phyloP scores from a whole-genome alignment of 1,284 basidiomycete species.

The Ceratorhiza oryzae-sativae region DNA sequence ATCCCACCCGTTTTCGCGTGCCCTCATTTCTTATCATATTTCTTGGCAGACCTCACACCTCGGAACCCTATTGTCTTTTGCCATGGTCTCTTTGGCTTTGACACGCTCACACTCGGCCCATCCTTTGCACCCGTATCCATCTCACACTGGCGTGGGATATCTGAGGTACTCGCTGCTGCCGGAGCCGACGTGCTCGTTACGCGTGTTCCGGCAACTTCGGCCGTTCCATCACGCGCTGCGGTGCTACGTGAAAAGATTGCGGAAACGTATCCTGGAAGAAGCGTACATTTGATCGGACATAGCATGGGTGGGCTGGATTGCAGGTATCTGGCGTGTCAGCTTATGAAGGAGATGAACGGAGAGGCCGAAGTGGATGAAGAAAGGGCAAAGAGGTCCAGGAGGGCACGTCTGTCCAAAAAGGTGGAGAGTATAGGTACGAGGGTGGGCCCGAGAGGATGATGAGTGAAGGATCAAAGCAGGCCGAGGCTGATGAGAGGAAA shows the following conservation, averaged over 20 bases:
- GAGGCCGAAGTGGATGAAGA: constrained; percentile 42
- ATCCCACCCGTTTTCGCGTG: neutral
- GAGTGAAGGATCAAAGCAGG: constrained; percentile 51
- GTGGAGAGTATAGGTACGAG: constrained; percentile 23
- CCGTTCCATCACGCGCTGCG: constrained; percentile 83
- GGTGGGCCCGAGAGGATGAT: constrained; percentile 4
- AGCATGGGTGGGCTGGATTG: constrained; percentile 96
- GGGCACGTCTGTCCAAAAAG: constrained; percentile 3
- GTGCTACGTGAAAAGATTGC: constrained; percentile 85
- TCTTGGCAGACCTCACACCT: constrained; percentile 71
- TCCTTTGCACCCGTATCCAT: constrained; percentile 83
- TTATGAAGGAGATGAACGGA: constrained; percentile 48
- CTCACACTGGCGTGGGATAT: constrained; percentile 93
- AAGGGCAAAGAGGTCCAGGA: constrained; percentile 53
- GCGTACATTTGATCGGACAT: constrained; percentile 89
- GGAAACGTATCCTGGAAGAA: constrained; percentile 76
- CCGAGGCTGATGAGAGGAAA: constrained; percentile 45
- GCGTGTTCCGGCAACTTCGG: constrained; percentile 88
- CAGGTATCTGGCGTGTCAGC: constrained; percentile 81
- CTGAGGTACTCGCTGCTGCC: constrained; percentile 85
- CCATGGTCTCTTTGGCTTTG: constrained; percentile 90
- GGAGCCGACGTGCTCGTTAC: constrained; percentile 92
- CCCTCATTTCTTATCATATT: constrained; percentile 24
- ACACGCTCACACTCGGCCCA: constrained; percentile 71
- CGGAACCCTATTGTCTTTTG: constrained; percentile 90